phyloP scores from a whole-genome alignment of 441 rosid genomes.

The Brassica balearica region DNA sequence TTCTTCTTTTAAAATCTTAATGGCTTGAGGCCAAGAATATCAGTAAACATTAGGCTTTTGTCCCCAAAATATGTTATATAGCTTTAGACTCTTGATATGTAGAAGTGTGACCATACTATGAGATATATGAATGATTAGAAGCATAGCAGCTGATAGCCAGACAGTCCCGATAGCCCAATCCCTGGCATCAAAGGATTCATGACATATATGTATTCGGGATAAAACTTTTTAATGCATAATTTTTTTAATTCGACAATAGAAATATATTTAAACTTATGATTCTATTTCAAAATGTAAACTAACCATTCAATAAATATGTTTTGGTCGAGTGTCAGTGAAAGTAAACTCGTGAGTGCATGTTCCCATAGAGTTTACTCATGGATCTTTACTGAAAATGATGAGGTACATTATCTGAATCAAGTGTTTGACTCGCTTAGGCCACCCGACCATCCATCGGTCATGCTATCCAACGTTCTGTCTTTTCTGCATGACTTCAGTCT shows the following conservation, averaged over 20 bases:
- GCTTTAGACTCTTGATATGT: no score
- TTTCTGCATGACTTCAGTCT: background rate
- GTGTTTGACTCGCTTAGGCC: background rate
- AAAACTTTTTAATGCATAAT: background rate
- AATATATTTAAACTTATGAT: no score
- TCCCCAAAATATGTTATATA: no score
- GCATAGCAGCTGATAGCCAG: background rate
- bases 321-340: background rate
- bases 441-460: background rate
- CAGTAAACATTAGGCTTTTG: background rate
- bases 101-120: background rate
- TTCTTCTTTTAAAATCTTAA: no score
- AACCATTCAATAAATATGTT: background rate
- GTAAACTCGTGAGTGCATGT: background rate
- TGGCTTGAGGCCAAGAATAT: background rate
- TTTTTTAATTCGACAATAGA: background rate
- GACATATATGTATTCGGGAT: background rate
- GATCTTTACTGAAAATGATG: background rate
- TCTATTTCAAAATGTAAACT: background rate
- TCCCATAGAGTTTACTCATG: background rate
- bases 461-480: background rate
- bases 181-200: background rate
- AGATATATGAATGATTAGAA: background rate
- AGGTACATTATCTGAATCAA: slow-evolving; percentile 1
- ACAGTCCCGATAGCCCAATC: background rate